Evolutionary conservation across 148 eudicot genomes (phyloP), one percentile per base, ranked within the genome.

Genomic region (Rhododendron ferrugineum): DNA sequence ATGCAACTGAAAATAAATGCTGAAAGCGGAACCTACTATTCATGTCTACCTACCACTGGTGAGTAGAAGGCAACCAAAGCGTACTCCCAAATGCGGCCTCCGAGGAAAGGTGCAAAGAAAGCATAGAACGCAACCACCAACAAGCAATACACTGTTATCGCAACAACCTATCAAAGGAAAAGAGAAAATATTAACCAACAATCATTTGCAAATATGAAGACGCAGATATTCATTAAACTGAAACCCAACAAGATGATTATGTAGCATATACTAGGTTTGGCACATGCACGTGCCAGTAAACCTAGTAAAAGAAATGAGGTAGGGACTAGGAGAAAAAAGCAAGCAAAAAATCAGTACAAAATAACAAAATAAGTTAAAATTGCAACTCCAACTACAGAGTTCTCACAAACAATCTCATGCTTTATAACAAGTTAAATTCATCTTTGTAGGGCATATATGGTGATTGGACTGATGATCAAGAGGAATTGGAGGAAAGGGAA

Each of bases 71-170:
- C 96, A 79, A 94, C 36, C 72, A 93, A 88, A 73, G 88, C 88
- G 86, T 92, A 95, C 91, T 95, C 98, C 94, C 93, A 95, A 83
- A 92, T 87, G 56, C 84, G 93, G 80, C 98, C 98, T 89, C 99
- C 98, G 13, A 97, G 94, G 86, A 97, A 95, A 84, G 99, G 99
- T 28, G 97, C 98, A 89, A 97, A 93, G 91, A 97, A 97, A 77
- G 94, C 94, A 89, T 97, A 95, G 92, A 94, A 97, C 49, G 98
- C 99, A 70, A 97, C 95, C 75, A 92, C 98, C 85, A 97, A 89
- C 91, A 95, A 89, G 95, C 95, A 95, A 86, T 86, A 97, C 16
- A 97, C 99, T 11, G 99, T 95, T 80, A 97, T 93, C 44, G 99
- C 99, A 86, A 94, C 92, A 90, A 97, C 99, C 99, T 97, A 85